Percentiles rank a stretch among this genome's conserved stretches.
Conservation (phyloP, 2,329 filamentous ascomycete species). For the Chaetothyriales sp. region DNA sequence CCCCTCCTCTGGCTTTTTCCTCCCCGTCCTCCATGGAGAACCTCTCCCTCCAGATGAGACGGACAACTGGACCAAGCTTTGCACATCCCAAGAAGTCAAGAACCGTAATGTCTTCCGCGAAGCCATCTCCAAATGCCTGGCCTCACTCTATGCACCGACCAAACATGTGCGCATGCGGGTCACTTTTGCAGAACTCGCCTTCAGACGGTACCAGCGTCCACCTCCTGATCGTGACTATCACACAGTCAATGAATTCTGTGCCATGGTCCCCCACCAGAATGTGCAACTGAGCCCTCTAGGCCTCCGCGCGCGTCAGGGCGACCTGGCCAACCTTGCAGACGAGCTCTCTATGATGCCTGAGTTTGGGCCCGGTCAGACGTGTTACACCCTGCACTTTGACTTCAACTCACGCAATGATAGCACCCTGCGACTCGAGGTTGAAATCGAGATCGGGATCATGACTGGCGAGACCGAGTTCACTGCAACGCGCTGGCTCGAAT, state of each 20-base stretch:
- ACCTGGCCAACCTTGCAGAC: slow-evolving; percentile 20
- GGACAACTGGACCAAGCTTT: slow-evolving; percentile 15
- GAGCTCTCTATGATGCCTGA: slow-evolving; percentile 14
- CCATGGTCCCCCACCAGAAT: slow-evolving; percentile 26
- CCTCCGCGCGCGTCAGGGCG: slow-evolving; percentile 6
- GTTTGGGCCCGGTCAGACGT: slow-evolving; percentile 19
- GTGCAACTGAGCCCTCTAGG: slow-evolving; percentile 18
- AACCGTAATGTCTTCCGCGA: slow-evolving; percentile 21
- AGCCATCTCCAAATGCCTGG: slow-evolving; percentile 21
- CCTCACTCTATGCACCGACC: slow-evolving; percentile 20
- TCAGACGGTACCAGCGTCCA: slow-evolving; percentile 23
- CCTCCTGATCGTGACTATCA: slow-evolving; percentile 18
- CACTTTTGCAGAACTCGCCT: slow-evolving; percentile 27
- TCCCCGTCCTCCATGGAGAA: slow-evolving; percentile 16
- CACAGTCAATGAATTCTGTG: slow-evolving; percentile 25
- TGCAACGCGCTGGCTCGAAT: slow-evolving; percentile 12
- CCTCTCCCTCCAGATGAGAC: slow-evolving; percentile 9
- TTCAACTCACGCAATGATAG: slow-evolving; percentile 20
- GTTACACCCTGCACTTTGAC: slow-evolving; percentile 28
- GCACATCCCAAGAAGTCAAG: slow-evolving; percentile 16
- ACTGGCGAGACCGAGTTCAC: slow-evolving; percentile 6
- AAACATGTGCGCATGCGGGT: slow-evolving; percentile 28
- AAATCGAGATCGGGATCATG: slow-evolving; percentile 6
- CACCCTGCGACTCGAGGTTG: slow-evolving; percentile 25
- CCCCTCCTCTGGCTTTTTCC: slow-evolving; percentile 4